Base-by-base conservation (phyloP, 352 stramenopile genomes). In the Blastocystis sp. region DNA sequence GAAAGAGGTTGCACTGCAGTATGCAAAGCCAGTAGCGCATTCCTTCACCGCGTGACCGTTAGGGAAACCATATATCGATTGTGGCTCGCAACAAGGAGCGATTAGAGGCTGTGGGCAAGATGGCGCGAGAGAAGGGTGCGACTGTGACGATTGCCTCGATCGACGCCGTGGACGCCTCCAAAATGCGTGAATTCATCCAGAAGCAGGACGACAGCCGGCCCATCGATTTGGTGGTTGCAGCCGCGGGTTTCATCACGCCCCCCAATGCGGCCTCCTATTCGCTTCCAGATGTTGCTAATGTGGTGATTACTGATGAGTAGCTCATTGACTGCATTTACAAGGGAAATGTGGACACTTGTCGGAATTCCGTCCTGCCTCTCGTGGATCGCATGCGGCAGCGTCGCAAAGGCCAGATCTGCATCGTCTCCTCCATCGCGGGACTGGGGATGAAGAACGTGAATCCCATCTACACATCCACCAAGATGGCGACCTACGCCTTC, bases 391-490 rank as follows among this genome's bases (percentile, higher is more conserved):
- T 87, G 28, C 45, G 28, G 28, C 28, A 34, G 28, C 28, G 28
- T 34, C 28, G 28, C 28, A 34, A 0, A 34, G 28, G 28, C n/a
- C 77, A 87, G 3, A 77, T 87, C n/a, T 87, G 77, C 7, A 87
- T 87, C 45, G 21, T 87, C 38, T 87, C 77, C 21, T 87, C 77
- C 17, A 60, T 87, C 11, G 77, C 77, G 69, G 77, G 77, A 63
- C 63, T 87, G 38, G 77, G 77, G 45, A 74, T 77, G 77, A 87
- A 87, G 7, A 63, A 64, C 62, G 63, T 87, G 14, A 77, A 60
- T 52, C 77, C 77, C 10, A 34, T 77, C 19, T 87, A 87, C 38
- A 71, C 77, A 14, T 87, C 77, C 28, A 45, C 59, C 14, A 87
- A 87, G 24, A 87, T 87, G 11, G 77, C 77, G 21, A 57, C 45